Evolutionary conservation across 2,329 filamentous ascomycete genomes (phyloP).

Genomic region (Phaeosphaeriaceae sp.): DNA sequence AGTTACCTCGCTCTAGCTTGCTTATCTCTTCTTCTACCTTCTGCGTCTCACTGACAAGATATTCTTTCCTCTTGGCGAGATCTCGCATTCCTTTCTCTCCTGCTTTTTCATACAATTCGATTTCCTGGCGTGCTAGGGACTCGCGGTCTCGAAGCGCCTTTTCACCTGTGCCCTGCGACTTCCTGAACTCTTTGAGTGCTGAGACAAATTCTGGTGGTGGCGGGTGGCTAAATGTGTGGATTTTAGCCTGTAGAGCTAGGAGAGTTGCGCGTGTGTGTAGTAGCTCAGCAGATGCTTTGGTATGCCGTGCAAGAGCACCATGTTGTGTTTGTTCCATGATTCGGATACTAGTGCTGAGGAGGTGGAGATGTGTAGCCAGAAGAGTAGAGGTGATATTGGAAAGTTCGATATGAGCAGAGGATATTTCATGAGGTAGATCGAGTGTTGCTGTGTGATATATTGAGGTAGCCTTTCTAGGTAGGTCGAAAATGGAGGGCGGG

Average conservation of each 20-base stretch:
- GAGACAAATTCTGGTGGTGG: constrained; percentile 32
- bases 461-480: constrained; percentile 15
- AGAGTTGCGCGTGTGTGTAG: constrained; percentile 50
- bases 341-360: constrained; percentile 49
- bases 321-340: constrained; percentile 57
- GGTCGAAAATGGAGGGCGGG: constrained; percentile 12
- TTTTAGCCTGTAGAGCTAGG: constrained; percentile 50
- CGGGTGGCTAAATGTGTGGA: constrained; percentile 35
- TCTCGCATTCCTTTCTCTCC: constrained; percentile 47
- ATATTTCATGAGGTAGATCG: constrained; percentile 31
- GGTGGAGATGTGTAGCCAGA: constrained; percentile 44
- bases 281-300: constrained; percentile 52
- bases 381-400: constrained; percentile 42
- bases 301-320: constrained; percentile 51
- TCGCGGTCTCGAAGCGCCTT: constrained; percentile 39
- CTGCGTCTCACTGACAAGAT: constrained; percentile 43
- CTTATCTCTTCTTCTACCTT: constrained; percentile 41
- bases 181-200: constrained; percentile 43
- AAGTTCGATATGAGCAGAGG: constrained; percentile 37
- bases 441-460: constrained; percentile 19
- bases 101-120: constrained; percentile 46
- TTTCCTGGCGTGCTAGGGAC: constrained; percentile 37
- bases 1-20: too few species aligned
- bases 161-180: constrained; percentile 37
- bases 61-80: constrained; percentile 49